Base-by-base conservation (phyloP, 345 rosid species). In the Rhodamnia argentea region DNA sequence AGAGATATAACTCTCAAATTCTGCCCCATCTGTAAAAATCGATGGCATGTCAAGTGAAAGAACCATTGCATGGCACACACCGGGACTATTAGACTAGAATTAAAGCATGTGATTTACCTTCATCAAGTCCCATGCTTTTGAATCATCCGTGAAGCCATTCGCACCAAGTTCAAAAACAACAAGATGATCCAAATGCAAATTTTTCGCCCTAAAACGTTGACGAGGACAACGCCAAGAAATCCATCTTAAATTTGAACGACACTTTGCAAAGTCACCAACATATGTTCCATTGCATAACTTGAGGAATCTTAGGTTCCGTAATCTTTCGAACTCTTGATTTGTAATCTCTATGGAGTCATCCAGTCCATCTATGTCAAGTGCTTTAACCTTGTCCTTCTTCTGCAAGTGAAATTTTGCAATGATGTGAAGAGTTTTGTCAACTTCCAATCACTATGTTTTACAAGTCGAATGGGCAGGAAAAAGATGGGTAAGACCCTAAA, bases 11-110 rank as follows among this genome's bases (percentile, higher is more conserved):
- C 40, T 27, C 14, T 62, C 2, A 62, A 62, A 13, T 62, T 62
- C 0, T 7, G 2, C 7, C 22, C 40, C 10, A 10, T 14, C 22
- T 62, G 40, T 0, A 62, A 62, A 62, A 27, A 15, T 14, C 5
- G 1, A 62, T 14, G 20, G 4, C 37, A 13, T 27, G 20, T 60
- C 1, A 60, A 13, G 74, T 60, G 74, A 13, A n/a, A 60, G 74
- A 14, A 10, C 60, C 5, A 57, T 24, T 10, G n/a, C 13, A 57
- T 4, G 10, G 5, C 2, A 57, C 24, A 9, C 5, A 26, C 27
- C 2, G 3, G 2, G 62, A 24, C 59, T 4, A 24, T 4, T 57
- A 57, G 1, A 57, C 27, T 24, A 57, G 3, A 57, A 24, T 57
- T 24, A 10, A 10, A 57, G 10, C 14, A 24, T 27, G 40, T 27